These are phyloP conservation scores for Neonectria neomacrospora DNA, from an alignment of 2,329 filamentous ascomycete species.

Conservation along the genomic window DNA sequence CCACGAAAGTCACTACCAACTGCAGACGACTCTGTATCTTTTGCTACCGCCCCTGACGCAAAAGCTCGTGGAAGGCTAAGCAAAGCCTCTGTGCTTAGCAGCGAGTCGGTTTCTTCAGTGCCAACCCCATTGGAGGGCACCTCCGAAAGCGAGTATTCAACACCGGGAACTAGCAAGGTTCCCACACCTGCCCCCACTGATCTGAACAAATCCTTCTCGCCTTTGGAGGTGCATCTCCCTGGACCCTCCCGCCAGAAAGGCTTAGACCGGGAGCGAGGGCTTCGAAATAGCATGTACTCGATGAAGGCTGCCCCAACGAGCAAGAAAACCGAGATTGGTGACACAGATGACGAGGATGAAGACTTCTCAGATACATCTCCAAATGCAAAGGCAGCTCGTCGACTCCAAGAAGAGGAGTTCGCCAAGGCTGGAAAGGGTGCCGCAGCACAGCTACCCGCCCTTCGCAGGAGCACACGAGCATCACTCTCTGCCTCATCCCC, in stretches of 20 bases:
- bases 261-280: constrained; percentile 44
- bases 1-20: constrained; percentile 34
- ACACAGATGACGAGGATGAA: constrained; percentile 52
- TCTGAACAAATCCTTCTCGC: constrained; percentile 31
- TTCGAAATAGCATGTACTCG: constrained; percentile 59
- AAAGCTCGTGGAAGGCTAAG: constrained; percentile 32
- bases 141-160: constrained; percentile 50
- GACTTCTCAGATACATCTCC: constrained; percentile 36
- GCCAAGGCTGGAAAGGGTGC: constrained; percentile 22
- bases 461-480: constrained; percentile 31
- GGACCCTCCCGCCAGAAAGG: constrained; percentile 28
- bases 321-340: constrained; percentile 53
- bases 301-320: constrained; percentile 60
- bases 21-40: constrained; percentile 20
- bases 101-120: constrained; percentile 48
- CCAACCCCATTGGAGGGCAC: constrained; percentile 46
- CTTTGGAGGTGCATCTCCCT: constrained; percentile 48
- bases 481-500: constrained; percentile 17
- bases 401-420: constrained; percentile 50
- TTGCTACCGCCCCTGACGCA: constrained; percentile 15
- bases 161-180: constrained; percentile 52
- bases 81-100: constrained; percentile 34
- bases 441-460: constrained; percentile 17
- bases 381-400: constrained; percentile 49
- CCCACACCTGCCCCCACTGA: constrained; percentile 49